Base-by-base conservation (phyloP, 202 grass and related monocot species). In the Carex arenaria region DNA sequence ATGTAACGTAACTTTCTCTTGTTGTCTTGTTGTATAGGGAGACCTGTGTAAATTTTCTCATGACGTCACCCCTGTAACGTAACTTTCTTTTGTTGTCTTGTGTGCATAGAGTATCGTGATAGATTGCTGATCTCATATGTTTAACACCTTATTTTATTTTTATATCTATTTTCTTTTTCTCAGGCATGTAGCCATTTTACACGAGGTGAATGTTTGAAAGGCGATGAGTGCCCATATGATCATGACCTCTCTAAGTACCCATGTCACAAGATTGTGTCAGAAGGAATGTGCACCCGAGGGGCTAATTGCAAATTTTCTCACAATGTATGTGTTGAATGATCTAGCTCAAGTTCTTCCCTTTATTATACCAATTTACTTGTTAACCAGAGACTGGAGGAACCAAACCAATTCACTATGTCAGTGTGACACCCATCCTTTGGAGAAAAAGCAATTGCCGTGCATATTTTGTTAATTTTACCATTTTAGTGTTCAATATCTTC, bases 291-390 rank as follows among this genome's bases (percentile, higher is more conserved):
- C 38, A 70, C 68, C 14, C 93, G 96, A 92, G 91, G 93, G 65
- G 91, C 88, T 71, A 94, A 85, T 80, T 99, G 96, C 91, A 96
- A 96, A 80, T 99, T 99, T 88, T 99, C 96, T 64, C 93, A 99
- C 80, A 88, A 86, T 86, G 96, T 95, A 89, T 1, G 69, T 80
- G 55, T 83, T 71, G 2, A 30, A 20, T 70, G 6, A 15, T 55
- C 52, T 36, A 74, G 40, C 32, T 74, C 17, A 57, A 68, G 51
- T 60, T 70, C 52, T 23, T 56, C 10, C 28, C 5, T 79, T 70
- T 51, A 34, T 61, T 75, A 53, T 66, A n/a, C 55, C 51, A 54
- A 75, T 75, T 10, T 75, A 75, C 8, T 55, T 4, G 17, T 30
- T 28, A 59, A 57, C 52, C 52, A 77, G 18, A 45, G 67, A 10